phyloP scores from a whole-genome alignment of 768 basidiomycete species.

The Lentinula lateritia region DNA sequence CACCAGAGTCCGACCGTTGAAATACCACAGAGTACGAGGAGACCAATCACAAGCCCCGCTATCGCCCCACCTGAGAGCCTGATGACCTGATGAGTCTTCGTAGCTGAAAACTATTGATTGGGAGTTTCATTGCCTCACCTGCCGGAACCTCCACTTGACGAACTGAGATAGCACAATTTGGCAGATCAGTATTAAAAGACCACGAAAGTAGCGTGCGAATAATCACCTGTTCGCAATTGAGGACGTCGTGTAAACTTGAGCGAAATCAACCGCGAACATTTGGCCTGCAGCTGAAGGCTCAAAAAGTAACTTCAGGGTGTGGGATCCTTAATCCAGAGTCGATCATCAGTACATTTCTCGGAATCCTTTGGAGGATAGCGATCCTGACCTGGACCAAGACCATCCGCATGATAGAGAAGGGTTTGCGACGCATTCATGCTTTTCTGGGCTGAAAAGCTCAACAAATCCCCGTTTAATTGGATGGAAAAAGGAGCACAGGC shows the following conservation, averaged over 20 bases:
- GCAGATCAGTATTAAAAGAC: too few relatives aligned
- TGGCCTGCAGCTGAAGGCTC: constrained; percentile 17
- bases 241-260: constrained; percentile 8
- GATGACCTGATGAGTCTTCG: not conserved
- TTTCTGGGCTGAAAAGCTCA: constrained; percentile 16
- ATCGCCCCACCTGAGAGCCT: constrained; percentile 11
- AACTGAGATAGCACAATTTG: not conserved
- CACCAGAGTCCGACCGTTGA: constrained; percentile 10
- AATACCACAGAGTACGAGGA: constrained; percentile 10
- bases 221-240: not conserved
- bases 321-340: not conserved
- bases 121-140: not conserved
- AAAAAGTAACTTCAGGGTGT: constrained; percentile 22
- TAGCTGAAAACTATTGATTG: not conserved
- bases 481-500: constrained; percentile 26
- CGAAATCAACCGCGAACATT: constrained; percentile 23
- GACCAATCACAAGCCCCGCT: constrained; percentile 16
- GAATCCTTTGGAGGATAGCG: not conserved
- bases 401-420: constrained; percentile 19
- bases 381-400: constrained; percentile 15
- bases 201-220: not conserved
- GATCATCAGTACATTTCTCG: not conserved
- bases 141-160: not conserved
- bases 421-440: constrained; percentile 20
- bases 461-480: constrained; percentile 25